These are phyloP conservation scores for Chlorociboria aeruginascens DNA, from an alignment of 495 filamentous ascomycete genomes.

Conservation along the genomic window DNA sequence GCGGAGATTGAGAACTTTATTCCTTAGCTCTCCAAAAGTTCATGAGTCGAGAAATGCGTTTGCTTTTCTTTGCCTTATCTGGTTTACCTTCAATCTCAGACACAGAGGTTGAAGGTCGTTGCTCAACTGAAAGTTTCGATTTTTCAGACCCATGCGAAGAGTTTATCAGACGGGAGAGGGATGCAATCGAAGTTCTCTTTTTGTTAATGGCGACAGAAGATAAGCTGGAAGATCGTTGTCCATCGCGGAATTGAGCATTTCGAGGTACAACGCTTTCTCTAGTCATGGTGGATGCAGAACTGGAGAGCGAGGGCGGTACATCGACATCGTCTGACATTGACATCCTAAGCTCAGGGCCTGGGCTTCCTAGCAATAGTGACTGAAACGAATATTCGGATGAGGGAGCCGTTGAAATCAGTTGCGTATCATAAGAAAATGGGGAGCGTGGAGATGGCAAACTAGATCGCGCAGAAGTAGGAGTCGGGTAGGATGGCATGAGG, in stretches of 20 bases:
- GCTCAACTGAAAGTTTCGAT: constrained; percentile 72
- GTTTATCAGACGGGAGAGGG: constrained; percentile 71
- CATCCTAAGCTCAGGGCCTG: constrained; percentile 51
- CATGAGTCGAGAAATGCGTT: constrained; percentile 67
- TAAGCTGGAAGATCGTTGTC: constrained; percentile 56
- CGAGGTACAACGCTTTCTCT: constrained; percentile 35
- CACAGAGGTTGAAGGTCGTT: constrained; percentile 37
- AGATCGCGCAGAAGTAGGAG: constrained; percentile 42
- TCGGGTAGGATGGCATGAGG: constrained; percentile 29
- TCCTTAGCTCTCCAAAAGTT: constrained; percentile 49
- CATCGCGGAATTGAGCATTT: constrained; percentile 31
- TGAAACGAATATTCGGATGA: constrained; percentile 56
- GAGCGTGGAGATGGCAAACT: constrained; percentile 45
- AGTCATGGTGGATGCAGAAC: constrained; percentile 77
- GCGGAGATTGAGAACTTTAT: background rate
- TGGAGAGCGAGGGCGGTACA: constrained; percentile 77
- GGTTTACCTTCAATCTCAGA: constrained; percentile 39
- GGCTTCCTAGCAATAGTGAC: constrained; percentile 48
- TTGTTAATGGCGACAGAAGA: constrained; percentile 54
- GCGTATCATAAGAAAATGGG: constrained; percentile 54
- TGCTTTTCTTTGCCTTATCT: constrained; percentile 55
- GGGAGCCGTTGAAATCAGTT: constrained; percentile 56
- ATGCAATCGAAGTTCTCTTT: constrained; percentile 75
- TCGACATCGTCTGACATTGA: constrained; percentile 45
- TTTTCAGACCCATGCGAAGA: constrained; percentile 58